Evolutionary conservation across 2,329 filamentous ascomycete species (phyloP).

Genomic region (Xylariaceae sp.): DNA sequence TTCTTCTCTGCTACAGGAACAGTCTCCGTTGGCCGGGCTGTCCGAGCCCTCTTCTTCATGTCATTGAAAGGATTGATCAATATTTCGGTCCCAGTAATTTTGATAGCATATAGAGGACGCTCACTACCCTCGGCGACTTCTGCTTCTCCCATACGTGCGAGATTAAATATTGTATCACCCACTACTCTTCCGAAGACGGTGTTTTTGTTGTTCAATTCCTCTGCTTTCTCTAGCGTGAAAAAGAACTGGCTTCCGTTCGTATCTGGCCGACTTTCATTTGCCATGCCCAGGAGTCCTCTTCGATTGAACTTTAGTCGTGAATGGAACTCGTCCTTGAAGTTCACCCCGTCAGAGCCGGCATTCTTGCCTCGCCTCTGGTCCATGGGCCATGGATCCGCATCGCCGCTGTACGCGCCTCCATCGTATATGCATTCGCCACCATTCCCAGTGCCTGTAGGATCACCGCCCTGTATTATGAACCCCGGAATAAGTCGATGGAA

Average conservation of each 20-base stretch:
- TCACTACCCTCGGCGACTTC: constrained; percentile 78
- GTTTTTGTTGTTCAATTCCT: constrained; percentile 84
- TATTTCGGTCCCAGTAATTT: constrained; percentile 70
- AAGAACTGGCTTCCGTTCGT: constrained; percentile 98
- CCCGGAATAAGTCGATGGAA: constrained; percentile 91
- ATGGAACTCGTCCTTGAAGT: constrained; percentile 83
- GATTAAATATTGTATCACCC: constrained; percentile 92
- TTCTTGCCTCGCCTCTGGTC: constrained; percentile 60
- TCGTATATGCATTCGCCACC: constrained; percentile 92
- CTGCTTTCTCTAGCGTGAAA: constrained; percentile 79
- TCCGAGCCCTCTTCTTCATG: constrained; percentile 66
- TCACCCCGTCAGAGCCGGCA: constrained; percentile 54
- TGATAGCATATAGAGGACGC: constrained; percentile 79
- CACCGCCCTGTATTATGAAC: constrained; percentile 92
- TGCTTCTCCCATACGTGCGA: constrained; percentile 87
- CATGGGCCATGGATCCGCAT: constrained; percentile 70
- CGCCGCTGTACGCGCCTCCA: constrained; percentile 69
- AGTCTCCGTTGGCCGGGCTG: constrained; percentile 47
- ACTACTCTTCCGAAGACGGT: constrained; percentile 90
- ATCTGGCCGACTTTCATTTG: constrained; percentile 72
- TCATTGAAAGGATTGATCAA: constrained; percentile 78
- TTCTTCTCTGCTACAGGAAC: constrained; percentile 46
- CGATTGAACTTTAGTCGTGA: constrained; percentile 89
- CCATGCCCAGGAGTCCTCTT: constrained; percentile 90
- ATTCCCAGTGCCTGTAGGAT: constrained; percentile 87